Percentiles rank a stretch among this genome's conserved stretches.
phyloP scores from a whole-genome alignment of 2,329 filamentous ascomycete species.

The Arthrobotrys conoides region DNA sequence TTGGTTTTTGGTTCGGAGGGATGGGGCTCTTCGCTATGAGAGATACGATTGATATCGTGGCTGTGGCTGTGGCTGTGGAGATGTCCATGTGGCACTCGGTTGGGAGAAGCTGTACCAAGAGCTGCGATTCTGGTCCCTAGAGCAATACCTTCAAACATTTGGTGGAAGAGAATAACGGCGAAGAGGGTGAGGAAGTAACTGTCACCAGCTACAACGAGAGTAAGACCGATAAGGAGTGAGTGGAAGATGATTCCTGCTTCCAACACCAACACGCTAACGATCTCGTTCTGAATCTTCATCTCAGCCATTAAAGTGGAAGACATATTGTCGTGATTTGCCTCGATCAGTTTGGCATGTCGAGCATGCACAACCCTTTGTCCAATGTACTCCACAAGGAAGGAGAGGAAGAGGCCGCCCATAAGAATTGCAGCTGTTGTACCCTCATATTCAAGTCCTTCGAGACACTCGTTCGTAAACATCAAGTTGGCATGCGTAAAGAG shows the following conservation, averaged over 20 bases:
- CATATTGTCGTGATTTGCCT: constrained; percentile 37
- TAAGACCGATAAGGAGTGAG: constrained; percentile 75
- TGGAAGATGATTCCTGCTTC: constrained; percentile 83
- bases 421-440: constrained; percentile 78
- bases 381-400: constrained; percentile 78
- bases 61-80: constrained; percentile 49
- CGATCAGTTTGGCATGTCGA: constrained; percentile 44
- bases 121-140: constrained; percentile 79
- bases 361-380: constrained; percentile 51
- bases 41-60: constrained; percentile 59
- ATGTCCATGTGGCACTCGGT: constrained; percentile 47
- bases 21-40: constrained; percentile 4
- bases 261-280: constrained; percentile 71
- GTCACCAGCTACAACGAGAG: constrained; percentile 75
- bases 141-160: constrained; percentile 83
- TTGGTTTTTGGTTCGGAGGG: constrained; percentile 1
- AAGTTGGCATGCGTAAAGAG: constrained; percentile 80
- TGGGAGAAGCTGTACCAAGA: constrained; percentile 66
- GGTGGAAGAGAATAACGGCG: constrained; percentile 81
- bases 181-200: constrained; percentile 74
- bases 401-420: constrained; percentile 80
- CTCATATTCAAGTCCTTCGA: constrained; percentile 78
- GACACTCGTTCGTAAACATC: constrained; percentile 80
- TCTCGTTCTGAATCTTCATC: constrained; percentile 51
- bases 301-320: constrained; percentile 33